phyloP scores from a whole-genome alignment of 257 asterid genomes.

The Handroanthus guayacan region DNA sequence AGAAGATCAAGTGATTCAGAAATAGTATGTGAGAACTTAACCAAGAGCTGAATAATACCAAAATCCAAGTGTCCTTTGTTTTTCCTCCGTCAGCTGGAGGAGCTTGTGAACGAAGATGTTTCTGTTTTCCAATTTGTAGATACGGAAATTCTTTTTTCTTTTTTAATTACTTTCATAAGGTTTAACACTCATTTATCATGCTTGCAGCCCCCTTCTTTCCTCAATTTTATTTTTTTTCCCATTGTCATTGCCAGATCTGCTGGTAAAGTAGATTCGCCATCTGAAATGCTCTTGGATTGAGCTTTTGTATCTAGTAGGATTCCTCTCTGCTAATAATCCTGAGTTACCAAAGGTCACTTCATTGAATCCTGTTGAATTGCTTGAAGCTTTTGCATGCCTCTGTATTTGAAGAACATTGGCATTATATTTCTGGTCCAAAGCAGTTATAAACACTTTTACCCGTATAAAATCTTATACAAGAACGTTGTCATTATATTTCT shows the following conservation, averaged over 20 bases:
- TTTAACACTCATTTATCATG: no score
- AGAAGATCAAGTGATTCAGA: neutral
- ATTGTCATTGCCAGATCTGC: neutral
- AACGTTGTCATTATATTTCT: neutral
- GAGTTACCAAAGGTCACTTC: conserved; percentile 3
- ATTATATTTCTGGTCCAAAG: neutral
- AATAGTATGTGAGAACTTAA: neutral
- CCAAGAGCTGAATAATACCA: neutral
- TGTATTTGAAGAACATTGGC: neutral
- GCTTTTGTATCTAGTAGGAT: neutral
- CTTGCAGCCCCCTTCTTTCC: neutral
- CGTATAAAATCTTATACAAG: neutral
- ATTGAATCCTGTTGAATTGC: conserved; percentile 17
- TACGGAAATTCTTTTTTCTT: neutral
- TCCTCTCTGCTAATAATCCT: neutral
- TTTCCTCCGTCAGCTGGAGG: neutral
- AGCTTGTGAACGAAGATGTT: neutral
- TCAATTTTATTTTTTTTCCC: neutral
- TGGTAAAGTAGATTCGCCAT: neutral
- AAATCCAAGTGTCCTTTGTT: neutral
- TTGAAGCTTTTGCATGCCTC: neutral
- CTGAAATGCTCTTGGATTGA: neutral
- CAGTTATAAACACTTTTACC: neutral
- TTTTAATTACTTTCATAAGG: neutral
- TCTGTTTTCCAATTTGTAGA: neutral